phyloP scores from a whole-genome alignment of 495 filamentous ascomycete genomes.

The Viridothelium virens region DNA sequence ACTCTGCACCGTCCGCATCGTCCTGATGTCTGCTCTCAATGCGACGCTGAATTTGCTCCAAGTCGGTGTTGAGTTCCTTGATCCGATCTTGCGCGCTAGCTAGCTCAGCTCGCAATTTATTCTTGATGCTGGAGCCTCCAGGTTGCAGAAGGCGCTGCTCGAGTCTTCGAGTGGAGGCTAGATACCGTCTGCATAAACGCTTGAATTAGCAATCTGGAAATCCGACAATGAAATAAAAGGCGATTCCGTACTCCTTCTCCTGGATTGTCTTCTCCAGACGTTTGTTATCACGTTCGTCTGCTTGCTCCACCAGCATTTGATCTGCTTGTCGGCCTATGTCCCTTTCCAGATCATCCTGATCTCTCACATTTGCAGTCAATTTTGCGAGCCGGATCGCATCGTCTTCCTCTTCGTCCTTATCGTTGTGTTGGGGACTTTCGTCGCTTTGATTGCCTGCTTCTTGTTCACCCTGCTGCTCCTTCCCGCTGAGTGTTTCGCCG shows the following conservation, averaged over 20 bases:
- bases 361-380: constrained; percentile 56
- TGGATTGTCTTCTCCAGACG: constrained; percentile 67
- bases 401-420: constrained; percentile 37
- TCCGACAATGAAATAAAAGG: neutral
- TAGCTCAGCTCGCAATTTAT: constrained; percentile 54
- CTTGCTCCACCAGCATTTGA: constrained; percentile 65
- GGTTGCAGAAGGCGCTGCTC: constrained; percentile 46
- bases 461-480: neutral
- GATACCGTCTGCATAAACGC: constrained; percentile 30
- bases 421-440: neutral
- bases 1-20: constrained; percentile 37
- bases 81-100: constrained; percentile 54
- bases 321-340: constrained; percentile 58
- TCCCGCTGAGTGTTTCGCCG: neutral
- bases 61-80: constrained; percentile 53
- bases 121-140: constrained; percentile 41
- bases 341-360: constrained; percentile 65
- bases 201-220: neutral
- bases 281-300: constrained; percentile 79
- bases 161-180: constrained; percentile 43
- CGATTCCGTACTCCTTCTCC: constrained; percentile 46
- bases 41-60: constrained; percentile 67
- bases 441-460: neutral
- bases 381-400: constrained; percentile 14
- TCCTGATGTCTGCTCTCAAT: constrained; percentile 62